phyloP scores from a whole-genome alignment of 1,284 basidiomycete genomes.

The Malassezia nana region DNA sequence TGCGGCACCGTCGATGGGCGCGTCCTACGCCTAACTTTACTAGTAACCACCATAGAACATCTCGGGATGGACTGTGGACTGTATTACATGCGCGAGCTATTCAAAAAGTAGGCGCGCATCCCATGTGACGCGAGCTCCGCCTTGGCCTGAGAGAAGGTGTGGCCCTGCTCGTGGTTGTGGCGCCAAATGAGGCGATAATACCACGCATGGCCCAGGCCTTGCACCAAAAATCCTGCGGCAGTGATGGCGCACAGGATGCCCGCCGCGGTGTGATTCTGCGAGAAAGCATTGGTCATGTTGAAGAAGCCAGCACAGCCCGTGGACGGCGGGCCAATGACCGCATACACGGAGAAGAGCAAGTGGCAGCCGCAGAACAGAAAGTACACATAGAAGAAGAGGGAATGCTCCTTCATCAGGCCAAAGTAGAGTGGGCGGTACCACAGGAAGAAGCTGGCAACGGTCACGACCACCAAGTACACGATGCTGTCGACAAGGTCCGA shows the following conservation, averaged over 20 bases:
- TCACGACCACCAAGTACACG: slow-evolving; percentile 75
- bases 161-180: slow-evolving; percentile 59
- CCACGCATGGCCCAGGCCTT: slow-evolving; percentile 70
- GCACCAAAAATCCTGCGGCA: slow-evolving; percentile 74
- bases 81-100: slow-evolving; percentile 7
- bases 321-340: slow-evolving; percentile 50
- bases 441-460: slow-evolving; percentile 68
- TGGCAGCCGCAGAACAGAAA: slow-evolving; percentile 91
- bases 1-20: neutral
- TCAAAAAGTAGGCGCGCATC: slow-evolving; percentile 66
- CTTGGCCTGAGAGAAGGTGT: slow-evolving; percentile 59
- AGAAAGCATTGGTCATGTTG: slow-evolving; percentile 63
- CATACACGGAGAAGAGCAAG: slow-evolving; percentile 65
- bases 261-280: slow-evolving; percentile 18
- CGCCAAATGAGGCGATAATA: slow-evolving; percentile 73
- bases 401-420: slow-evolving; percentile 77
- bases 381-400: slow-evolving; percentile 60
- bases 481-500: slow-evolving; percentile 60
- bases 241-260: slow-evolving; percentile 63
- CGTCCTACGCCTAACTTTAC: neutral
- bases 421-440: slow-evolving; percentile 83
- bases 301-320: slow-evolving; percentile 93
- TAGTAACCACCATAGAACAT: too few species aligned
- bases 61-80: neutral
- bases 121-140: slow-evolving; percentile 72